Percentiles rank a stretch among this genome's conserved stretches.
Evolutionary conservation across 345 rosid species (phyloP).

Genomic region (Populus pruinosa): DNA sequence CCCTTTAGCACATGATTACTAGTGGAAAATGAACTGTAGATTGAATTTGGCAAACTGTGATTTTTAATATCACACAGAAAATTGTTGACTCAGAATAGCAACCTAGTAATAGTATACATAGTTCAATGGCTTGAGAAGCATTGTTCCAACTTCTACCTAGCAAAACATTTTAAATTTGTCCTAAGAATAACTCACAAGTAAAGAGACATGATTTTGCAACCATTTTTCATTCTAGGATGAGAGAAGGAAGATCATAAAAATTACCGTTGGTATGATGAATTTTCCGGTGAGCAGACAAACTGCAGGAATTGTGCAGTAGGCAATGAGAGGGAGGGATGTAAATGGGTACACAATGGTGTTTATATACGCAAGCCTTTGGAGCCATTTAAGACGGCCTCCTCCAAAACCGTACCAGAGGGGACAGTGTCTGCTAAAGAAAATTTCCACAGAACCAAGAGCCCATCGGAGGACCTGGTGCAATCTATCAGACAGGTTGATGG

Average conservation of each 20-base stretch:
- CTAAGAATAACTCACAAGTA: not conserved
- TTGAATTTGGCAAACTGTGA: not conserved
- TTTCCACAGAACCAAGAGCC: slow-evolving; percentile 97
- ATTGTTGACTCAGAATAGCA: not conserved
- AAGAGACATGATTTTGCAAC: not conserved
- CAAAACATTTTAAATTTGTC: not conserved
- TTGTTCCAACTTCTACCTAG: not conserved
- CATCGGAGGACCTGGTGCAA: slow-evolving; percentile 93
- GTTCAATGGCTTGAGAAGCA: not conserved
- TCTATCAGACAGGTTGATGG: slow-evolving; percentile 93
- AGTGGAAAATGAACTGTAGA: not conserved
- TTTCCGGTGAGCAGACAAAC: slow-evolving; percentile 95
- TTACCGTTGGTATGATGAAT: slow-evolving; percentile 96
- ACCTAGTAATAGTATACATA: not conserved
- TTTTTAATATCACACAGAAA: not conserved
- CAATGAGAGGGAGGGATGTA: slow-evolving; percentile 89
- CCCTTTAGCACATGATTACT: not conserved
- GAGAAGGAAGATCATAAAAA: not conserved
- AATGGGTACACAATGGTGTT: slow-evolving; percentile 98
- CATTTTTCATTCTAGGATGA: not conserved
- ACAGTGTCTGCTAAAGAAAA: slow-evolving; percentile 93
- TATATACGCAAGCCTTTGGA: slow-evolving; percentile 83
- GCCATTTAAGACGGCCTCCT: slow-evolving; percentile 92
- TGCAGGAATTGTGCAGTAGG: slow-evolving; percentile 89
- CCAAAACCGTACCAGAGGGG: slow-evolving; percentile 96